Percentiles rank a stretch among this genome's conserved stretches.
phyloP scores from a whole-genome alignment of 148 eudicot species.

The Silene latifolia region DNA sequence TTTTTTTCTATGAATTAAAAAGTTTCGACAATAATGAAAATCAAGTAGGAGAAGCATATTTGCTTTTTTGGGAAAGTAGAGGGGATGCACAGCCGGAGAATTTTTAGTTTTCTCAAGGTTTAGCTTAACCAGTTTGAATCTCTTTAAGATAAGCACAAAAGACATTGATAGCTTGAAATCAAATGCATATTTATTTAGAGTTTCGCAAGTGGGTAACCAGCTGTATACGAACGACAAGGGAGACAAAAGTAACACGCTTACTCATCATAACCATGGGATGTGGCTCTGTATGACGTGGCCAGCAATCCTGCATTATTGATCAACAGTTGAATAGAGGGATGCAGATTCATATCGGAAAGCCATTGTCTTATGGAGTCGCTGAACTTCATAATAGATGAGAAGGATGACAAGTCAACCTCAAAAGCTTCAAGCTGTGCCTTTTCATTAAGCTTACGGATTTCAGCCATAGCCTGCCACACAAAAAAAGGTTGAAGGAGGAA shows the following conservation, averaged over 20 bases:
- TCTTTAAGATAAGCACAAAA: no score
- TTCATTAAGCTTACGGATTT: constrained; percentile 41
- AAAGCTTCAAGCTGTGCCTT: constrained; percentile 67
- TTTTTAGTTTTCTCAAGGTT: neutral
- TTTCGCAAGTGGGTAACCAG: neutral
- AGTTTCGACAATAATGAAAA: neutral
- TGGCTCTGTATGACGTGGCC: constrained; percentile 64
- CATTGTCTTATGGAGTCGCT: constrained; percentile 56
- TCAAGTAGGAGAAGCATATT: neutral
- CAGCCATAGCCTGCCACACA: constrained; percentile 50
- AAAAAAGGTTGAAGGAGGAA: neutral
- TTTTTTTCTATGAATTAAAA: neutral
- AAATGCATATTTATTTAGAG: neutral
- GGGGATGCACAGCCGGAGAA: neutral
- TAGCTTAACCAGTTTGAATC: neutral
- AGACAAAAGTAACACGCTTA: constrained; percentile 31
- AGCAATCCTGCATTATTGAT: constrained; percentile 93
- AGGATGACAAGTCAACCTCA: constrained; percentile 71
- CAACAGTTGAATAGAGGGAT: constrained; percentile 77
- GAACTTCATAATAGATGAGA: constrained; percentile 66
- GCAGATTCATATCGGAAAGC: constrained; percentile 65
- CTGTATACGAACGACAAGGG: neutral
- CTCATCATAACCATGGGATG: constrained; percentile 72
- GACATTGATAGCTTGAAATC: neutral
- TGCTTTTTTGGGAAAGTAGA: neutral